Percentiles rank a stretch among this genome's conserved stretches.
Conservation (phyloP, 1,139 yeast genomes). For the Kodamaea anthophila region DNA sequence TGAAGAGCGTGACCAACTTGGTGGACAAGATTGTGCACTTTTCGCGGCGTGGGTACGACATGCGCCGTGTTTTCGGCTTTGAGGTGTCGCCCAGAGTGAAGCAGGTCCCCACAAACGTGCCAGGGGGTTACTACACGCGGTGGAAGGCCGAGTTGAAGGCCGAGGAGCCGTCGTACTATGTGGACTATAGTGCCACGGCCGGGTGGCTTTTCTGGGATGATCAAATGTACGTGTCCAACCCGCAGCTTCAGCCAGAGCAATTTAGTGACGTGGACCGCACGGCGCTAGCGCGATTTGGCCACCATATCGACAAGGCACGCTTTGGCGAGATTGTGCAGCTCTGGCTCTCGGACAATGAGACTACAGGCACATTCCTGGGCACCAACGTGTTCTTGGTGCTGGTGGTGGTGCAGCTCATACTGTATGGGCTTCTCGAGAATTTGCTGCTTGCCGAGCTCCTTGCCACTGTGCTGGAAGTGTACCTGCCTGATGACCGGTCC, state of each 20-base stretch:
- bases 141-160: slow-evolving; percentile 55
- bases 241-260: slow-evolving; percentile 20
- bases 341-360: slow-evolving; percentile 62
- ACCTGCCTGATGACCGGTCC: slow-evolving; percentile 57
- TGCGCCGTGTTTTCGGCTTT: slow-evolving; percentile 40
- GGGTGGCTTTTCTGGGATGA: slow-evolving; percentile 86
- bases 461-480: slow-evolving; percentile 43
- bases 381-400: slow-evolving; percentile 51
- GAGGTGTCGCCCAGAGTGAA: slow-evolving; percentile 30
- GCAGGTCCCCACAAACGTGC: slow-evolving; percentile 34
- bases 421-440: slow-evolving; percentile 33
- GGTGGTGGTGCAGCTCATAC: slow-evolving; percentile 38
- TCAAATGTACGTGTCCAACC: slow-evolving; percentile 42
- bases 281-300: slow-evolving; percentile 42
- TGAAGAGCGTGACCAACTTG: slow-evolving; percentile 56
- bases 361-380: slow-evolving; percentile 55
- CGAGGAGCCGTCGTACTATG: slow-evolving; percentile 44
- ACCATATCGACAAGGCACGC: slow-evolving; percentile 52
- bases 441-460: slow-evolving; percentile 42
- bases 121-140: slow-evolving; percentile 29
- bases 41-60: slow-evolving; percentile 50
- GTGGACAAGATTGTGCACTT: slow-evolving; percentile 47
- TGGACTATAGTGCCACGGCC: slow-evolving; percentile 49
- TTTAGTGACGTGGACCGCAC: slow-evolving; percentile 33
- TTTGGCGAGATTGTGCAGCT: slow-evolving; percentile 44